Evolutionary conservation across 1,284 basidiomycete genomes (phyloP).

Genomic region (Sporisorium exsertum): DNA sequence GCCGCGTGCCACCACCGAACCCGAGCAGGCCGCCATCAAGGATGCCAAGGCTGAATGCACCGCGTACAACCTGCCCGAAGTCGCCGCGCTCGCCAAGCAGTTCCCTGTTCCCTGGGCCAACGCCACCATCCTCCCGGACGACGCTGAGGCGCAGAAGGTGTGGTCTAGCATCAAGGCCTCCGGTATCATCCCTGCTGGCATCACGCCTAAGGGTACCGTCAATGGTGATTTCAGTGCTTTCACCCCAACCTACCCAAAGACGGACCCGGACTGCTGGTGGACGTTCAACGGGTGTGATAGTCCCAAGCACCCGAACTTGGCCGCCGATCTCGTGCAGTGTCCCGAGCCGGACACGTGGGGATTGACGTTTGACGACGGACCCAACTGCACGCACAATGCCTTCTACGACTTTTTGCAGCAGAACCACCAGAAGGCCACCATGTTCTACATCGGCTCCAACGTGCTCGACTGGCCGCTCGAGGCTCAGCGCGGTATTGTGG

Average conservation of each 20-base stretch:
- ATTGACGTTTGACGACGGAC: constrained; percentile 73
- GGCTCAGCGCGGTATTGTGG: constrained; percentile 71
- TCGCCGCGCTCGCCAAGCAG: constrained; percentile 35
- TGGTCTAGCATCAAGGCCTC: constrained; percentile 64
- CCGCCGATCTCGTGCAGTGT: constrained; percentile 69
- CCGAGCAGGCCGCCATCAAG: no score
- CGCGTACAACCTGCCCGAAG: no score
- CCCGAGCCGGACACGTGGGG: constrained; percentile 73
- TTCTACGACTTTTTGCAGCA: constrained; percentile 72
- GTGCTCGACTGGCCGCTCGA: constrained; percentile 74
- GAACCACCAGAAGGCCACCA: constrained; percentile 72
- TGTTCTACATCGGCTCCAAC: constrained; percentile 73
- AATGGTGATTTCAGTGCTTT: constrained; percentile 43
- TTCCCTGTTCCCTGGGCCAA: constrained; percentile 68
- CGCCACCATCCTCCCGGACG: constrained; percentile 69
- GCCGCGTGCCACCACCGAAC: no score
- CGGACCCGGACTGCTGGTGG: constrained; percentile 68
- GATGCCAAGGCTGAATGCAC: no score
- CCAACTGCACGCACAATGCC: constrained; percentile 72
- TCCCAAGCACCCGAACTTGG: constrained; percentile 64
- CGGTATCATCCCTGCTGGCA: constrained; percentile 66
- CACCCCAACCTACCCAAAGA: constrained; percentile 43
- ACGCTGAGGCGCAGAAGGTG: constrained; percentile 68
- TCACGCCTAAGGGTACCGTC: constrained; percentile 67
- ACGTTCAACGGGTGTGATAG: constrained; percentile 58